Base-by-base conservation (phyloP, 2,329 filamentous ascomycete species). In the Colletotrichum trifolii region DNA sequence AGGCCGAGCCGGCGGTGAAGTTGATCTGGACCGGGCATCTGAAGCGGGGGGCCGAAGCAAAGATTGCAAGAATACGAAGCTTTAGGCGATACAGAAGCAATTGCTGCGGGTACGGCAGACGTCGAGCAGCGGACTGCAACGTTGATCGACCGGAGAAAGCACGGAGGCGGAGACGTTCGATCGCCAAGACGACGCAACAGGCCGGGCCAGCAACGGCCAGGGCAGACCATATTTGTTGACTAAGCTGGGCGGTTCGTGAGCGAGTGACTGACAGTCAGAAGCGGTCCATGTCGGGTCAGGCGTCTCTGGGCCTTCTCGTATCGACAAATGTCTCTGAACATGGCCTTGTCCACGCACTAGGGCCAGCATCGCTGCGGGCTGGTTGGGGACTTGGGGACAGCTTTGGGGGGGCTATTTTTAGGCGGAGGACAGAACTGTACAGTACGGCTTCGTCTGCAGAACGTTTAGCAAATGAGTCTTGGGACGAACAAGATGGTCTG, bases 401-500 rank as follows among this genome's bases (percentile, higher is more conserved):
- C 34, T 39, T 39, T 15, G 56, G 57, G 40, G 40, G 62, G 52
- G 40, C 62, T 65, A 65, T 65, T 62, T 65, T 65, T 65, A 49
- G 60, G 46, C 39, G n/a, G n/a, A 36, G 9, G 45, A 12, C 25
- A 17, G 45, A 38, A 9, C 47, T 40, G 47, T 47, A 25, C 13
- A 52, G 34, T 39, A 46, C 13, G 48, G 39, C 35, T 4, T 13
- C 13, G 7, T 12, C 48, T 59, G 25, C 15, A 47, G 5, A 45
- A 8, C 25, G 35, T 50, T 55, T 39, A 17, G 39, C 36, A 36
- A 46, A 33, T 25, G 25, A 5, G n/a, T 50, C 46, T 58, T 48
- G 38, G 4, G 61, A 65, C 57, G 57, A 65, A 65, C 46, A 9
- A 50, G 58, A 65, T 62, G 62, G 52, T 65, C 62, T 65, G 58